phyloP scores from a whole-genome alignment of 768 basidiomycete species.

The Lactifluus subvellereus region DNA sequence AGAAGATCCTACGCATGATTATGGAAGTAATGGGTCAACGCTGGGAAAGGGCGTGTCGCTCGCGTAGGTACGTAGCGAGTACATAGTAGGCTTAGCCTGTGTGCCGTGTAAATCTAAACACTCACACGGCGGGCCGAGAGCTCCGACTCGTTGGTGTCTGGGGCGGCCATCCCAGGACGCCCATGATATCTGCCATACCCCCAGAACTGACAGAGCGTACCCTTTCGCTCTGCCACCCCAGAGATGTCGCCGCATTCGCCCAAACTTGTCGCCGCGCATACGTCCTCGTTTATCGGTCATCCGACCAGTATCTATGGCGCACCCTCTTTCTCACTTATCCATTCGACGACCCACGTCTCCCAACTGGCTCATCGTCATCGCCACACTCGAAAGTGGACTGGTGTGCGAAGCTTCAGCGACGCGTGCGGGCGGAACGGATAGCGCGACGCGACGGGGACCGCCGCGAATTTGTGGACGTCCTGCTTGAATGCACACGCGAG shows the following conservation, averaged over 20 bases:
- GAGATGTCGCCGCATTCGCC: conserved; percentile 55
- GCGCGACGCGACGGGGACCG: conserved; percentile 17
- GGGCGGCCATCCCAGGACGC: not conserved
- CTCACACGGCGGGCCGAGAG: too few species aligned
- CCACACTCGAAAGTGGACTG: conserved; percentile 10
- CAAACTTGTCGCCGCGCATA: conserved; percentile 47
- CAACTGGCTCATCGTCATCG: not conserved
- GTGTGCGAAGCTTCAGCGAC: conserved; percentile 17
- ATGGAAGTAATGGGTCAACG: not conserved
- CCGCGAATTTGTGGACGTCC: conserved; percentile 11
- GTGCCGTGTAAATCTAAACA: too few species aligned
- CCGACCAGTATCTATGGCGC: conserved; percentile 64
- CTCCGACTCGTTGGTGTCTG: not conserved
- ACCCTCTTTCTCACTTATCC: conserved; percentile 50
- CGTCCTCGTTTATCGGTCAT: conserved; percentile 42
- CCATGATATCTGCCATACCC: conserved; percentile 36
- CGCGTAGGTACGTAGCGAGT: too few species aligned
- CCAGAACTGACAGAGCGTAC: conserved; percentile 55
- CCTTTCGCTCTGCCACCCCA: conserved; percentile 49
- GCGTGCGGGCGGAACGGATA: conserved; percentile 19
- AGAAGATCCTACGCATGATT: conserved; percentile 18
- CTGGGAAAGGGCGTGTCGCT: not conserved
- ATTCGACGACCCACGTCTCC: conserved; percentile 59
- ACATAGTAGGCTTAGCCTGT: too few species aligned
- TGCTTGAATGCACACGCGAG: conserved; percentile 15